Base-by-base conservation (phyloP, 108 stramenopile species). In the Cyclotella baltica region DNA sequence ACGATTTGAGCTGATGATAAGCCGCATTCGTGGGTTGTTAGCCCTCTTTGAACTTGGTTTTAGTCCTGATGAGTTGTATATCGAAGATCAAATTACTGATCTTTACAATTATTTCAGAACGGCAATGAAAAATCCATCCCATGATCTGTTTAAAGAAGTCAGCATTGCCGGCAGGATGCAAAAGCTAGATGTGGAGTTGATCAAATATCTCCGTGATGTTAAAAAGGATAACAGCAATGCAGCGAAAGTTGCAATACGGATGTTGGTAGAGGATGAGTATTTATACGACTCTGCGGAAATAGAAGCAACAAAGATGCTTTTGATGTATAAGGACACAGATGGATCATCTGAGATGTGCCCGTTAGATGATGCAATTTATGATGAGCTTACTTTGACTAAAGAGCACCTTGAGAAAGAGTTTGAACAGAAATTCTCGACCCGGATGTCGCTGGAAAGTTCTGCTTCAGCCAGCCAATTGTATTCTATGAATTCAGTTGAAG, bases 221-320 rank as follows among this genome's bases (percentile, higher is more conserved):
- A 63, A 28, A 19, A 51, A 67, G 16, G 77, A 74, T 19, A 61
- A 87, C 3, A 35, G 51, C 11, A 61, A 88, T 36, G 86, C 88
- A 19, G 73, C 85, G 9, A 57, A 51, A n/a, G 52, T 87, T 1
- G 82, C 80, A 8, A 87, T 88, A 48, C 52, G 90, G 38, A 88
- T 88, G 88, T 37, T 91, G 22, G 46, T 86, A 5, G 88, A 91
- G 62, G 90, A 91, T 58, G 90, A 91, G 43, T 91, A 63, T 58
- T 22, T 90, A 10, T 29, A 83, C 40, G 23, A n/a, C 0, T 11
- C 6, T 16, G 20, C 71, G 22, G 5, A 31, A 0, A 18, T 62
- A 22, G 61, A 72, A n/a, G 71, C 71, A 1, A 0, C 27, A 81
- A 86, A 59, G 28, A 67, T 31, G 47, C 80, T 46, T 78, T 85